Evolutionary conservation across 2,329 filamentous ascomycete genomes (phyloP).

Genomic region (Zymoseptoria crescenta): DNA sequence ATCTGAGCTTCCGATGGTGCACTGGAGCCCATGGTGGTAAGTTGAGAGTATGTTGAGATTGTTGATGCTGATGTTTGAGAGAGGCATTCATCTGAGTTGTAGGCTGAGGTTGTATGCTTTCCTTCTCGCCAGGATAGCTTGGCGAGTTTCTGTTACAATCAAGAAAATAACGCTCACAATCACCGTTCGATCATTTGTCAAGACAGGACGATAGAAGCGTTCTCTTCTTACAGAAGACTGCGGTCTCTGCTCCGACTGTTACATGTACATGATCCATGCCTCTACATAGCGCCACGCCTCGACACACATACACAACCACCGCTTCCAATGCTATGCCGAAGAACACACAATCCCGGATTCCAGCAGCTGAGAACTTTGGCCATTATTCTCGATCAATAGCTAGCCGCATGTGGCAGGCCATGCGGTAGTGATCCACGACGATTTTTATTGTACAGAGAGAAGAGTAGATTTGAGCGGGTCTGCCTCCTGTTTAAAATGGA

Average conservation of each 20-base stretch:
- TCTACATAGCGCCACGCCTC: slow-evolving; percentile 10
- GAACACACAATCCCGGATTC: slow-evolving; percentile 6
- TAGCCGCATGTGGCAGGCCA: slow-evolving; percentile 11
- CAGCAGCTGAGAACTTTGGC: neutral
- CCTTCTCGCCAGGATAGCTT: neutral
- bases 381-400: slow-evolving; percentile 4
- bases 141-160: neutral
- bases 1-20: slow-evolving; percentile 41
- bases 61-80: neutral
- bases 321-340: slow-evolving; percentile 12
- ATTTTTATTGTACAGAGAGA: slow-evolving; percentile 21
- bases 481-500: slow-evolving; percentile 23
- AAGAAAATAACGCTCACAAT: no score
- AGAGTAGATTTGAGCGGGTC: slow-evolving; percentile 7
- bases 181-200: no score
- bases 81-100: neutral
- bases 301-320: slow-evolving; percentile 4
- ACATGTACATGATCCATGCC: slow-evolving; percentile 13
- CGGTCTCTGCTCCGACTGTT: neutral
- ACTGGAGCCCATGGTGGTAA: neutral
- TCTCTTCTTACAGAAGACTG: neutral
- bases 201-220: neutral
- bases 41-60: neutral
- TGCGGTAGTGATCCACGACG: slow-evolving; percentile 1
- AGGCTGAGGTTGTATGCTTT: neutral